These are phyloP conservation scores for Periconia digitata DNA, from an alignment of 2,329 filamentous ascomycete species.

Conservation along the genomic window DNA sequence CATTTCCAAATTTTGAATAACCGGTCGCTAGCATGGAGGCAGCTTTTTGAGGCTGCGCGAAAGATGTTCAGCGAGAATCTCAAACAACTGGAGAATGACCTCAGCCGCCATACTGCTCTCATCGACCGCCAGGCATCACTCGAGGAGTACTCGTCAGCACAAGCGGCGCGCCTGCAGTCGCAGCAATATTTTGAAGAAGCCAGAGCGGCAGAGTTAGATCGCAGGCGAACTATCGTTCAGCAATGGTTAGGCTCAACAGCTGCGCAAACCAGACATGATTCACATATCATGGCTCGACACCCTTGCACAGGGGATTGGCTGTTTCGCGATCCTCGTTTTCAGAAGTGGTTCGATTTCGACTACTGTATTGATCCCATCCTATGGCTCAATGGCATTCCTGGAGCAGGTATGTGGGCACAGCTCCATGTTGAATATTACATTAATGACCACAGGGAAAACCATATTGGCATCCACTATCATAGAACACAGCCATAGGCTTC, in stretches of 20 bases:
- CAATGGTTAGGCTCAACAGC: conserved; percentile 14
- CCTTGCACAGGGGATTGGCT: conserved; percentile 32
- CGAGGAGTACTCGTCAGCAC: conserved; percentile 12
- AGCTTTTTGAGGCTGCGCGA: conserved; percentile 39
- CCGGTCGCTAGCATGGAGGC: conserved; percentile 18
- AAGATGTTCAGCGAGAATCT: conserved; percentile 31
- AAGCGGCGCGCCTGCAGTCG: conserved; percentile 25
- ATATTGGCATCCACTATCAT: conserved; percentile 45
- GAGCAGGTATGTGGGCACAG: conserved; percentile 32
- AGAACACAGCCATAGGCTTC: conserved; percentile 24
- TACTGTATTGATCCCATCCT: conserved; percentile 22
- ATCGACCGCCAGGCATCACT: conserved; percentile 29
- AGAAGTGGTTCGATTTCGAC: conserved; percentile 4
- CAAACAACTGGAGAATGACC: conserved; percentile 27
- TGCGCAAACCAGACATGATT: too few species aligned
- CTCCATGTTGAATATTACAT: background rate
- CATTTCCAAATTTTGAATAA: too few species aligned
- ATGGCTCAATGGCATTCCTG: conserved; percentile 45
- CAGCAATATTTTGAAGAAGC: conserved; percentile 9
- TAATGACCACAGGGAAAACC: conserved; percentile 41
- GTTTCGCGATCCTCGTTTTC: conserved; percentile 19
- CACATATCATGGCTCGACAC: too few species aligned
- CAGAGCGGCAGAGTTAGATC: conserved; percentile 12
- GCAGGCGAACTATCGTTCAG: background rate
- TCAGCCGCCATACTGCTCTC: conserved; percentile 27